Conservation (phyloP, 768 basidiomycete genomes). For the Phylloporus arenicola region DNA sequence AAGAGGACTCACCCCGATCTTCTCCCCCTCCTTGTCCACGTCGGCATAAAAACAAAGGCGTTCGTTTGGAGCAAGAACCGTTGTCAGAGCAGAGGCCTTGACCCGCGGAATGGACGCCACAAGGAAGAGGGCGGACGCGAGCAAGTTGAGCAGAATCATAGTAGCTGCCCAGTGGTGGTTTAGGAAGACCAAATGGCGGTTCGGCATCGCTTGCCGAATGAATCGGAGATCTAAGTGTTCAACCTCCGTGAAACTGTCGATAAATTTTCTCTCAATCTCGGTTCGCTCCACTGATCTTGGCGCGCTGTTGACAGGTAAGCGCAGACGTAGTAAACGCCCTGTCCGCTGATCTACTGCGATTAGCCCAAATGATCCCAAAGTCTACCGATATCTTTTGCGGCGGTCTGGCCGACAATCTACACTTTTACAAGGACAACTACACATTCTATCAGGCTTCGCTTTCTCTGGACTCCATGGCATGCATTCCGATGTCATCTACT, state of each 20-base stretch:
- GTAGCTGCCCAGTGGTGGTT: slow-evolving; percentile 1
- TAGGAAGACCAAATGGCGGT: neutral
- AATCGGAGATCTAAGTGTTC: slow-evolving; percentile 12
- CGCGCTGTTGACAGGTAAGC: slow-evolving; percentile 16
- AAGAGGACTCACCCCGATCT: slow-evolving; percentile 66
- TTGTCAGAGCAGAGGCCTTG: slow-evolving; percentile 69
- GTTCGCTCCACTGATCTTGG: slow-evolving; percentile 1
- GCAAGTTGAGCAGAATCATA: slow-evolving; percentile 22
- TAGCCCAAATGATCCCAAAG: slow-evolving; percentile 1
- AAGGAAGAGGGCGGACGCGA: slow-evolving; percentile 23
- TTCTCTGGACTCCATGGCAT: neutral
- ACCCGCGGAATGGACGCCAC: slow-evolving; percentile 30
- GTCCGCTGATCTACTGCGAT: neutral
- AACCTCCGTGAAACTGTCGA: slow-evolving; percentile 8
- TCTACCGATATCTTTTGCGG: slow-evolving; percentile 1
- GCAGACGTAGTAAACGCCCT: neutral
- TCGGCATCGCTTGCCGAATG: slow-evolving; percentile 23
- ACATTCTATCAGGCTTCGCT: slow-evolving; percentile 6
- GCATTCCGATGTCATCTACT: slow-evolving; percentile 8
- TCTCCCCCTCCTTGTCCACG: slow-evolving; percentile 92
- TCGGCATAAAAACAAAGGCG: slow-evolving; percentile 92
- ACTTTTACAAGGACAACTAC: slow-evolving; percentile 1
- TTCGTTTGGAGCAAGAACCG: slow-evolving; percentile 71
- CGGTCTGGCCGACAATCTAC: slow-evolving; percentile 9
- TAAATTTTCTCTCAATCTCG: neutral